These are phyloP conservation scores for Serendipita indica DNA, from an alignment of 768 basidiomycete species.

Conservation along the genomic window DNA sequence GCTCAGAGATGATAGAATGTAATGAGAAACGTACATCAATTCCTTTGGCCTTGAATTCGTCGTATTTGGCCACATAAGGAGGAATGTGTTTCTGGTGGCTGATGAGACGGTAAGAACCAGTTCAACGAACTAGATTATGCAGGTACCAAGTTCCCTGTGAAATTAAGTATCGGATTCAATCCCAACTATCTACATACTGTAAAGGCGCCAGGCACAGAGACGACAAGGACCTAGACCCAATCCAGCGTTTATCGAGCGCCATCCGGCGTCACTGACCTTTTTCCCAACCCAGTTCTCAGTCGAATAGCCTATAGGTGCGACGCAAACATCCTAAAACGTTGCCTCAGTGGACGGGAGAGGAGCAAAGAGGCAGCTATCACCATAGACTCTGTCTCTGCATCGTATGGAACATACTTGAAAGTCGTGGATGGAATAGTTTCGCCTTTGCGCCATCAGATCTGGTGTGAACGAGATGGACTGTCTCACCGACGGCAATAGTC, in stretches of 20 bases:
- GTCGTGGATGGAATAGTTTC: background rate
- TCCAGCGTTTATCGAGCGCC: background rate
- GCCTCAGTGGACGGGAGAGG: background rate
- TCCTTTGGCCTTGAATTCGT: constrained; percentile 64
- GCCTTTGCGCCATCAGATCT: too few species aligned
- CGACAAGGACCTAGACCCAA: background rate
- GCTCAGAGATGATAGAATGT: background rate
- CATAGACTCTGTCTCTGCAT: background rate
- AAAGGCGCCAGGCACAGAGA: background rate
- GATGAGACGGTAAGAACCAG: background rate
- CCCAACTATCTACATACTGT: background rate
- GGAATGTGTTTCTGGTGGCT: constrained; percentile 32
- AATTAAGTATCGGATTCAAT: background rate
- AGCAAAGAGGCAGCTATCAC: background rate
- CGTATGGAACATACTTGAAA: constrained; percentile 4
- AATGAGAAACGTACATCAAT: constrained; percentile 32
- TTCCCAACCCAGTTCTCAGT: constrained; percentile 1
- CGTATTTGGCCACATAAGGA: constrained; percentile 47
- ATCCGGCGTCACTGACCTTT: background rate
- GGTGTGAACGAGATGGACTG: too few species aligned
- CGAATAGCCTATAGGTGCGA: background rate
- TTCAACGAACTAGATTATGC: background rate
- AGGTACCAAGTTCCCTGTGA: background rate
- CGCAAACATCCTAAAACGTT: background rate
- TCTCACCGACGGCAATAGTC: background rate